Conservation (phyloP, 371 early-diverging fungal genomes). For the Mortierella sp. region DNA sequence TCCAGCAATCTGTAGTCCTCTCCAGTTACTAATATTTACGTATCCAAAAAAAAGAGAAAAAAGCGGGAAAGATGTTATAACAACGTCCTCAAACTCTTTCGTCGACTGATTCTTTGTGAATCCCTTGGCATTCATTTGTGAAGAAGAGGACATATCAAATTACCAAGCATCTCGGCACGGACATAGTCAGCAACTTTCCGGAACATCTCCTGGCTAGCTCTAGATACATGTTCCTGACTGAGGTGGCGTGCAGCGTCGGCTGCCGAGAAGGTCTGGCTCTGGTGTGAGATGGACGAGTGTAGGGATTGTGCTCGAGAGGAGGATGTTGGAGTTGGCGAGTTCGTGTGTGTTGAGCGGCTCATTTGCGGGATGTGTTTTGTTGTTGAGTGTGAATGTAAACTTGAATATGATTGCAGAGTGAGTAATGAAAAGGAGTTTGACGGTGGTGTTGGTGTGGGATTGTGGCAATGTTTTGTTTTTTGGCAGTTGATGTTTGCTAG, state of each 20-base stretch:
- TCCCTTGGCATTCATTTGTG: not conserved
- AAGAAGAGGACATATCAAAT: not conserved
- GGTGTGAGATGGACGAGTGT: conserved; percentile 33
- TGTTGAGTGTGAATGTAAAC: not conserved
- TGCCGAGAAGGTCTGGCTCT: conserved; percentile 33
- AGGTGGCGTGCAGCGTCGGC: conserved; percentile 46
- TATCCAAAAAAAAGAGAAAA: not conserved
- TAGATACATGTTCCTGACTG: conserved; percentile 65
- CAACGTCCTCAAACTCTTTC: too few relatives aligned
- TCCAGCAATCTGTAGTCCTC: conserved; percentile 74
- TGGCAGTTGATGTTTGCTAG: not conserved
- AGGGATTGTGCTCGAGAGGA: conserved; percentile 29
- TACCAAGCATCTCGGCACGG: conserved; percentile 69
- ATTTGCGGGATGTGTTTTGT: not conserved
- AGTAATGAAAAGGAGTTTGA: not conserved
- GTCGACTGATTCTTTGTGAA: not conserved
- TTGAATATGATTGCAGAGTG: not conserved
- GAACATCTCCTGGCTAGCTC: conserved; percentile 71
- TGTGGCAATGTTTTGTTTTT: not conserved
- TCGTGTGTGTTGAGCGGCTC: not conserved
- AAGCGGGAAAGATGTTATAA: not conserved
- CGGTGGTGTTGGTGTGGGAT: not conserved
- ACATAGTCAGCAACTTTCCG: conserved; percentile 70
- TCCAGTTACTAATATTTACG: conserved; percentile 60
- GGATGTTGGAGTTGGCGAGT: conserved; percentile 15